A percentile compares a stretch with the other conserved stretches of the same genome.
Evolutionary conservation across 371 early-diverging fungal genomes (phyloP).

Genomic region (Vittaforma corneae): DNA sequence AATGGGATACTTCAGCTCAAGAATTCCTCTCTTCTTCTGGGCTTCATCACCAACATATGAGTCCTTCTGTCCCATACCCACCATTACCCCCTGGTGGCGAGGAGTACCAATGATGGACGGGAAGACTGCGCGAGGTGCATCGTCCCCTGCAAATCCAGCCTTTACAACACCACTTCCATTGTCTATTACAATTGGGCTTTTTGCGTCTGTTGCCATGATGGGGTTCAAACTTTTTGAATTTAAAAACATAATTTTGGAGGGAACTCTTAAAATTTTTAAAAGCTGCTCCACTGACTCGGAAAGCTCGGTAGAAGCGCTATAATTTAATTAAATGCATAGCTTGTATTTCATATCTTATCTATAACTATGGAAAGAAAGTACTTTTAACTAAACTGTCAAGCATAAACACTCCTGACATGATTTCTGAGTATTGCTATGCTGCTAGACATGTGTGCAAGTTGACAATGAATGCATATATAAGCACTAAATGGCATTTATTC

Average conservation of each 20-base stretch:
- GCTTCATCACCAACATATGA: constrained; percentile 99
- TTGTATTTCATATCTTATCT: not conserved
- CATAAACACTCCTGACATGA: too few species aligned
- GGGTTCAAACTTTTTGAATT: constrained; percentile 29
- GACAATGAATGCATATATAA: too few species aligned
- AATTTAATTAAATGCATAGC: not conserved
- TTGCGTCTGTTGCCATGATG: constrained; percentile 45
- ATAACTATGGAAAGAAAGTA: not conserved
- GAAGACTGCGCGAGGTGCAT: constrained; percentile 93
- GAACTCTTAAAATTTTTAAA: not conserved
- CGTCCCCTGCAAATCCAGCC: constrained; percentile 99
- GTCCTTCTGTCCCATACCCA: constrained; percentile 99
- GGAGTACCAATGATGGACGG: constrained; percentile 98
- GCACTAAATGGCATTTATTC: too few species aligned
- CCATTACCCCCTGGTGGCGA: constrained; percentile 95
- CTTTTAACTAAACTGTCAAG: not conserved
- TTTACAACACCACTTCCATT: constrained; percentile 99
- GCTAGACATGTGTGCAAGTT: too few species aligned
- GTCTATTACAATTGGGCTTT: constrained; percentile 67
- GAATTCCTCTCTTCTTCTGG: constrained; percentile 95
- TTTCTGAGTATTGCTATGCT: too few species aligned
- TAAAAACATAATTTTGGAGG: not conserved
- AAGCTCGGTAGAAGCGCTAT: not conserved
- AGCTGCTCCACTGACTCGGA: not conserved
- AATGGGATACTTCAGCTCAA: constrained; percentile 95